These are phyloP conservation scores for Termitomyces sp. DNA, from an alignment of 768 basidiomycete genomes.

Conservation along the genomic window DNA sequence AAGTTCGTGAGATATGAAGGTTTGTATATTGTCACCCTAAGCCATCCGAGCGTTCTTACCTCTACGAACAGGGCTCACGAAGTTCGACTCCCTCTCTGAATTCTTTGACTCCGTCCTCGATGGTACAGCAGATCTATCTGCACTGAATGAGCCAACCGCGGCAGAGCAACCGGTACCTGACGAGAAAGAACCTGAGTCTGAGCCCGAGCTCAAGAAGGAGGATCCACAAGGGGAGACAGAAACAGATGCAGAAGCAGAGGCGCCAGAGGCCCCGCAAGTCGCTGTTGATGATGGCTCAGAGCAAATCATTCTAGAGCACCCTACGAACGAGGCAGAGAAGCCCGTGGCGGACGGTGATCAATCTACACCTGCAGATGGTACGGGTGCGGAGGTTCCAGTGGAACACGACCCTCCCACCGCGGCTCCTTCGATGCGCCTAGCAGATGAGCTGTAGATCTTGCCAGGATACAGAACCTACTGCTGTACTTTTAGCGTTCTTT, in stretches of 20 bases:
- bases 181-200: conserved; percentile 34
- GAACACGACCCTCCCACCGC: conserved; percentile 7
- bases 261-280: neutral
- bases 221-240: conserved; percentile 25
- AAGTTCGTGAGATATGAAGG: conserved; percentile 64
- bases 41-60: neutral
- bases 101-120: conserved; percentile 70
- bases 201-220: conserved; percentile 38
- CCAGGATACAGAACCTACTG: neutral
- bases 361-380: neutral
- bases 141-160: conserved; percentile 32
- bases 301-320: neutral
- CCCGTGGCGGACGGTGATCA: neutral
- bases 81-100: conserved; percentile 67
- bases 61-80: conserved; percentile 49
- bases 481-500: conserved; percentile 2
- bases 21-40: conserved; percentile 16
- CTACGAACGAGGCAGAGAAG: neutral
- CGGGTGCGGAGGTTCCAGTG: conserved; percentile 5
- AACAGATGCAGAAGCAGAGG: neutral
- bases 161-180: conserved; percentile 35
- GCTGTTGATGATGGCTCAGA: neutral
- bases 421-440: conserved; percentile 5
- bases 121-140: conserved; percentile 54
- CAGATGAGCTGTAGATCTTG: conserved; percentile 16